These are phyloP conservation scores for Daedaleopsis sinensis DNA, from an alignment of 768 basidiomycete species.

Conservation along the genomic window DNA sequence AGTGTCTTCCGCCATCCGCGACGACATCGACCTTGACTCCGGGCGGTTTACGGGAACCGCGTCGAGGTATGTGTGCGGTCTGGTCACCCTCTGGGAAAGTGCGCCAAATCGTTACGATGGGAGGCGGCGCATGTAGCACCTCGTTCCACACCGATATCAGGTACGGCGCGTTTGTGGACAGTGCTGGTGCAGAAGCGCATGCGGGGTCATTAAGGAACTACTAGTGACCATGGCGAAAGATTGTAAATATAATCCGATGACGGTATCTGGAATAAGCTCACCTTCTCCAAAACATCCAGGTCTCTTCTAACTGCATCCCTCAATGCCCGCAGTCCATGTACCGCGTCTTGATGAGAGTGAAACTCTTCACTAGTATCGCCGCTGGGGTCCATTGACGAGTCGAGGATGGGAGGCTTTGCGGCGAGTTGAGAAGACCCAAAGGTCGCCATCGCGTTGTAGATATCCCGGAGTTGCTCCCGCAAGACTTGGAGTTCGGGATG, in stretches of 20 bases:
- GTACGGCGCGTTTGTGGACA: constrained; percentile 81
- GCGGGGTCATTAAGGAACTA: constrained; percentile 63
- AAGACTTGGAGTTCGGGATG: constrained; percentile 31
- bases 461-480: constrained; percentile 29
- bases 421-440: constrained; percentile 27
- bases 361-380: constrained; percentile 12
- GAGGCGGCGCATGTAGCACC: constrained; percentile 59
- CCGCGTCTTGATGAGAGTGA: constrained; percentile 19
- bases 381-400: constrained; percentile 32
- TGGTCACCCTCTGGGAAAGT: constrained; percentile 41
- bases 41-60: constrained; percentile 28
- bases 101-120: constrained; percentile 61
- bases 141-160: constrained; percentile 84
- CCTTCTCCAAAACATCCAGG: constrained; percentile 44
- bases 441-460: constrained; percentile 28
- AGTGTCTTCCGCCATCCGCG: constrained; percentile 69
- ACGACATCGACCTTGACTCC: constrained; percentile 82
- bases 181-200: constrained; percentile 47
- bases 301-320: constrained; percentile 48
- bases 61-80: constrained; percentile 14
- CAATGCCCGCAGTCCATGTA: constrained; percentile 46
- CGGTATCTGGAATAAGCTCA: constrained; percentile 17
- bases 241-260: neutral
- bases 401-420: constrained; percentile 37
- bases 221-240: constrained; percentile 33